Base-by-base conservation (phyloP, 108 stramenopile genomes). In the Cyclotella kingstonii region DNA sequence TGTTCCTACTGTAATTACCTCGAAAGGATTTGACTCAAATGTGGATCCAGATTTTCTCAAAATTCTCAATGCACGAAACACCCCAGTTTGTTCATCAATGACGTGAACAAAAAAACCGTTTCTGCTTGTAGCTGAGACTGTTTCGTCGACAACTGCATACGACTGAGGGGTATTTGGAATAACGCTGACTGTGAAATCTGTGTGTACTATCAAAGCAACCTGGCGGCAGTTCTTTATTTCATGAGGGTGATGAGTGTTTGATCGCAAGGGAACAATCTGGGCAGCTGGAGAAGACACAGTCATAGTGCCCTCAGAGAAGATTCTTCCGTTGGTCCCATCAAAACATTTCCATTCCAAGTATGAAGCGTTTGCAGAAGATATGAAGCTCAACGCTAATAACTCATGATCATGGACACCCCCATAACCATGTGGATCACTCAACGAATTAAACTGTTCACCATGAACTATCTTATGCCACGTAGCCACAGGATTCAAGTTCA, bases 381-480 rank as follows among this genome's bases (percentile, higher is more conserved):
- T 48, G 22, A 69, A 73, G 26, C 80, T 85, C 28, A 91, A 25
- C 23, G 84, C 59, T 57, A 89, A 46, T 48, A 87, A 72, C 46
- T 87, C 85, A 39, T 76, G 82, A 60, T 84, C 80, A 60, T 85
- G 78, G 9, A 81, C 84, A 49, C 75, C 85, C 10, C 84, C 84
- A 48, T 87, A 78, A 41, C 86, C 82, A 18, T 81, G 86, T 30
- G 84, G 82, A 48, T 71, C 59, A n/a, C 64, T 69, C 41, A 76
- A 49, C 53, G 71, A 60, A 42, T 44, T 67, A 62, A 69, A 79
- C 83, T 66, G 83, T 30, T 33, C 84, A 25, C 87, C 92, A 57
- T 89, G 92, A 22, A 93, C 84, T 47, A 93, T 54, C 43, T 68
- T 77, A 41, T 93, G 88, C 83, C 84, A 83, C 3, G 31, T 6